These are phyloP conservation scores for Lithohypha guttulata DNA, from an alignment of 2,329 filamentous ascomycete species.

Conservation along the genomic window DNA sequence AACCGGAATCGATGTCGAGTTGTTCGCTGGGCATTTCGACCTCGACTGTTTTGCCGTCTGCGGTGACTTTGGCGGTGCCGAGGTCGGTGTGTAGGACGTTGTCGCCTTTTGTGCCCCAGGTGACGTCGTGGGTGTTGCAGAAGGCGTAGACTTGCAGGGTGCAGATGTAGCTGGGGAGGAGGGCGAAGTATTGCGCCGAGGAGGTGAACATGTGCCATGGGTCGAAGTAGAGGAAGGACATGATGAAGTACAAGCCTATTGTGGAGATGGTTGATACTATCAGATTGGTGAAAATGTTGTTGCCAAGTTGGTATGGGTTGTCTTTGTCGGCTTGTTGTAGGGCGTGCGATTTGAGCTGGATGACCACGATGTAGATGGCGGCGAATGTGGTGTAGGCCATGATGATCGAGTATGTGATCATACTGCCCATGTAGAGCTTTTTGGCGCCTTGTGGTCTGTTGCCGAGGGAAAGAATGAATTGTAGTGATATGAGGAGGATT, in stretches of 20 bases:
- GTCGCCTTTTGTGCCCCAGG: conserved; percentile 98
- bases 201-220: conserved; percentile 99
- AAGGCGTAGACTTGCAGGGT: conserved; percentile 97
- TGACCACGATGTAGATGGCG: conserved; percentile 74
- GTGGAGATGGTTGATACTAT: conserved; percentile 84
- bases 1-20: conserved; percentile 93
- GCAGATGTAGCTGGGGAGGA: conserved; percentile 90
- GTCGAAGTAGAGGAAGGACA: conserved; percentile 92
- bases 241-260: conserved; percentile 86
- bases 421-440: conserved; percentile 75
- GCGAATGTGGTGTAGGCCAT: conserved; percentile 94
- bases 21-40: conserved; percentile 97
- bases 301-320: conserved; percentile 51
- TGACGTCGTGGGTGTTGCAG: conserved; percentile 98
- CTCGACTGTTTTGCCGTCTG: conserved; percentile 64
- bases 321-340: conserved; percentile 28
- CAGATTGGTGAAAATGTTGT: conserved; percentile 90
- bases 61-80: conserved; percentile 60
- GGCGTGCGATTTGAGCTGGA: conserved; percentile 53
- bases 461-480: conserved; percentile 93
- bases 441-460: conserved; percentile 93
- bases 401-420: conserved; percentile 84
- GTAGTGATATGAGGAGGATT: conserved; percentile 77
- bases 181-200: conserved; percentile 78
- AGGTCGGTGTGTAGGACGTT: conserved; percentile 90